Base-by-base conservation (phyloP, 2,329 filamentous ascomycete genomes). In the Aspergillus pseudoglaucus region DNA sequence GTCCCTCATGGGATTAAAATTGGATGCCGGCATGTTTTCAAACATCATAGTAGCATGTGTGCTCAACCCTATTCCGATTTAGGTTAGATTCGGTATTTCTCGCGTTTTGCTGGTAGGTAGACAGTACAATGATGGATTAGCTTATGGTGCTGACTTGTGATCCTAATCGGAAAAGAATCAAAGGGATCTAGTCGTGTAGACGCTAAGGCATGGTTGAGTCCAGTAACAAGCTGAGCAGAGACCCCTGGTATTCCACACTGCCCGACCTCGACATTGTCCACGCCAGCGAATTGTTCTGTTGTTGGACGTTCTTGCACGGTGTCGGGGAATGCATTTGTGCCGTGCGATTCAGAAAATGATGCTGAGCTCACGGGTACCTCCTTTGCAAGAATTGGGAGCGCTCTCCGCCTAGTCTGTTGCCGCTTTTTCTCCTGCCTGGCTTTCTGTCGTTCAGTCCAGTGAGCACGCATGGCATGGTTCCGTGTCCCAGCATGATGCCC, bases 1-100 rank as follows among this genome's bases (percentile, higher is more conserved):
- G 41, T 72, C 68, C 12, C 62, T 63, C 63, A 71, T 68, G 1
- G 68, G 62, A 47, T 68, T 68, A 43, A 71, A 70, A 12, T 45
- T 53, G 20, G 53, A 52, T 15, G 54, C 56, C n/a, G 54, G 35
- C 1, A 59, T 20, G 2, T 57, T 45, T 35, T 62, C 62, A 38
- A 67, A 68, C 53, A 66, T 65, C 60, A 65, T 65, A 9, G 57
- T 52, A 3, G 65, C 60, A 47, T 65, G 50, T 2, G 59, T 60
- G 45, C 55, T 53, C 2, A 69, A 51, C 66, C 62, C 61, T 66
- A 32, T 6, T 14, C 25, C 2, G 22, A 53, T 27, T 49, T 15
- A 30, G 40, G 18, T 20, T 40, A n/a, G 25, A 25, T 15, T 25
- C 4, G 25, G 10, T 15, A 27, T 38, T 4, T 12, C 22, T 20